Evolutionary conservation across 192 early-diverging fungal genomes (phyloP).

Genomic region (Coemansia sp.): DNA sequence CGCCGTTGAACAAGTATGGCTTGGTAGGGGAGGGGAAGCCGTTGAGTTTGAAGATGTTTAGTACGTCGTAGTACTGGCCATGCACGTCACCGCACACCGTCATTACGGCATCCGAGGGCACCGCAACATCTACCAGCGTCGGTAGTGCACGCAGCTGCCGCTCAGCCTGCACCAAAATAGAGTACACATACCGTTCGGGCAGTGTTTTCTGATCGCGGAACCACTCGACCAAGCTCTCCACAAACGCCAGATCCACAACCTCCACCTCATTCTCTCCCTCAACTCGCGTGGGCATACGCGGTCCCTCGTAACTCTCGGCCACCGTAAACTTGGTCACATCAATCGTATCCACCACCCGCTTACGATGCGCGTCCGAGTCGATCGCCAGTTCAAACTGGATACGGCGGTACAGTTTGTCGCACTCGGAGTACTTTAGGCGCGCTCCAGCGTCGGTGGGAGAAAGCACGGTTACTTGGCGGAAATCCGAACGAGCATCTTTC

Average conservation of each 20-base stretch:
- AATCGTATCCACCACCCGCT: conserved; percentile 54
- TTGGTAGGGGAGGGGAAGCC: conserved; percentile 82
- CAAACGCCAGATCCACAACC: conserved; percentile 76
- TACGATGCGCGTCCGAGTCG: conserved; percentile 49
- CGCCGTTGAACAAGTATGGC: conserved; percentile 94
- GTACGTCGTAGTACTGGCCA: conserved; percentile 97
- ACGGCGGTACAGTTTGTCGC: conserved; percentile 86
- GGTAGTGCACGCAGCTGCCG: conserved; percentile 71
- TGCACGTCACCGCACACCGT: conserved; percentile 99
- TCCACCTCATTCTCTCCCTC: conserved; percentile 60
- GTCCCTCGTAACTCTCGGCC: conserved; percentile 81
- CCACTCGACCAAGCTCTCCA: conserved; percentile 69
- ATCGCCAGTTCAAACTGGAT: conserved; percentile 95
- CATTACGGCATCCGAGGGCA: conserved; percentile 68
- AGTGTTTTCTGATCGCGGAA: conserved; percentile 89
- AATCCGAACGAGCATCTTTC: conserved; percentile 79
- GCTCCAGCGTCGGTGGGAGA: conserved; percentile 81
- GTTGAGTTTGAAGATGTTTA: conserved; percentile 93
- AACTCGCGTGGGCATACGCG: conserved; percentile 58
- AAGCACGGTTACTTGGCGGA: conserved; percentile 70
- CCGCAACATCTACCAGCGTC: conserved; percentile 81
- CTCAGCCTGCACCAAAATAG: conserved; percentile 78
- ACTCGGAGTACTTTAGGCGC: conserved; percentile 75
- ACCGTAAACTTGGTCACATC: conserved; percentile 58
- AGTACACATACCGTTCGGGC: conserved; percentile 84